These are phyloP conservation scores for Cryptococcus jaspeensis DNA, from an alignment of 1,284 basidiomycete genomes.

Conservation along the genomic window DNA sequence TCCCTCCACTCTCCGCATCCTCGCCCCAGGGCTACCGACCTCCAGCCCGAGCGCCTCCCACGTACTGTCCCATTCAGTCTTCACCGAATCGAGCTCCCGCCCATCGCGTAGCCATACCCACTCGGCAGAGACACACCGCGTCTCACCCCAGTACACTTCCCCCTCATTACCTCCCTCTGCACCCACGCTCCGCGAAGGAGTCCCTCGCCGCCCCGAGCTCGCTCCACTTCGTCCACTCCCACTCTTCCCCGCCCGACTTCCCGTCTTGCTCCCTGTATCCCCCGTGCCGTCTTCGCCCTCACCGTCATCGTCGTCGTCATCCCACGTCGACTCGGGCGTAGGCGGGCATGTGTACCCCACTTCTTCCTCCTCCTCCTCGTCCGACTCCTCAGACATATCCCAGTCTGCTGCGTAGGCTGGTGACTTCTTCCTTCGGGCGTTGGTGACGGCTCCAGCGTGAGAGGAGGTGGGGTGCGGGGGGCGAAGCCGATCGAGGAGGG, in stretches of 20 bases:
- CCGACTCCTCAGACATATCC: constrained; percentile 7
- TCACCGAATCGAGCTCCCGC: neutral
- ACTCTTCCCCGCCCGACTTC: constrained; percentile 14
- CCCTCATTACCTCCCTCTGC: no score
- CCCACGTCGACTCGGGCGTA: constrained; percentile 29
- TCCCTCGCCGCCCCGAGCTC: neutral
- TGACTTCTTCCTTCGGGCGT: neutral
- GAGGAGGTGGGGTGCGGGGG: neutral
- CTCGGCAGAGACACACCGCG: constrained; percentile 31
- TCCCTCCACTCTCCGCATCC: neutral
- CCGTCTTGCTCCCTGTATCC: neutral
- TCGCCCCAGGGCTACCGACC: neutral
- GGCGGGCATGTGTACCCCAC: constrained; percentile 35
- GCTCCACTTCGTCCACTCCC: neutral
- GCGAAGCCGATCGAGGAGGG: constrained; percentile 3
- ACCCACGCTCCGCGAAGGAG: constrained; percentile 4
- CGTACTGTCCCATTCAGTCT: constrained; percentile 6
- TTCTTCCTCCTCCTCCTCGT: constrained; percentile 21
- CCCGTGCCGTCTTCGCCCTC: neutral
- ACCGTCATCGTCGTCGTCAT: constrained; percentile 5
- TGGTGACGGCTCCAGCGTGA: neutral
- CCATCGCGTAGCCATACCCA: constrained; percentile 25
- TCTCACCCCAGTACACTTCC: constrained; percentile 26
- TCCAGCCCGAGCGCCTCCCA: constrained; percentile 7
- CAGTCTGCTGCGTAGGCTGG: neutral